Base-by-base conservation (phyloP, 352 stramenopile genomes). In the Phytophthora sp. region DNA sequence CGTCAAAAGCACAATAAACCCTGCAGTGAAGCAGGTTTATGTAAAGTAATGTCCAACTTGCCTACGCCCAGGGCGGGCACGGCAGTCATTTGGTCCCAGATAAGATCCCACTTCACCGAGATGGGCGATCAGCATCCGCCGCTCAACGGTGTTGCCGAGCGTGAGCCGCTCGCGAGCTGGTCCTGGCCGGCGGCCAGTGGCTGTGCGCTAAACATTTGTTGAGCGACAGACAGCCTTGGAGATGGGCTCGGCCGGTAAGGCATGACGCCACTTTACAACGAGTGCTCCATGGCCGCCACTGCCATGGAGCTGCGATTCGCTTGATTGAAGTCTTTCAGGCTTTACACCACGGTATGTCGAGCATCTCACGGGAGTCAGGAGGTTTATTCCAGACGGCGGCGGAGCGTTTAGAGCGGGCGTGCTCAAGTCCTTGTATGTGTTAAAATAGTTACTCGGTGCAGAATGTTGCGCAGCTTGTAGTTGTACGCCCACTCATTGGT, bases 401-500 rank as follows among this genome's bases (percentile, higher is more conserved):
- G n/a, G n/a, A n/a, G n/a, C n/a, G n/a, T n/a, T n/a, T n/a, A n/a
- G n/a, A n/a, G n/a, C n/a, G n/a, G n/a, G n/a, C n/a, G n/a, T n/a
- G n/a, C n/a, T n/a, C n/a, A n/a, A n/a, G n/a, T n/a, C n/a, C n/a
- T n/a, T n/a, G n/a, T n/a, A n/a, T n/a, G n/a, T n/a, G n/a, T n/a
- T n/a, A n/a, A n/a, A n/a, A n/a, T n/a, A n/a, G n/a, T n/a, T n/a
- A n/a, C n/a, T n/a, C n/a, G n/a, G n/a, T 41, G 44, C 38, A 59
- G 30, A 24, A 62, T 71, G 63, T 67, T 71, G 63, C 63, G 67
- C 63, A 71, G 63, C 63, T 68, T 63, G 57, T 49, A n/a, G 47
- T 57, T n/a, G n/a, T n/a, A n/a, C n/a, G n/a, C n/a, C n/a, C n/a
- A n/a, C n/a, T 47, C 30, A 57, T 31, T 15, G 20, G 26, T 31